phyloP scores from a whole-genome alignment of 1,284 basidiomycete genomes.

The Trichosporon sp. region DNA sequence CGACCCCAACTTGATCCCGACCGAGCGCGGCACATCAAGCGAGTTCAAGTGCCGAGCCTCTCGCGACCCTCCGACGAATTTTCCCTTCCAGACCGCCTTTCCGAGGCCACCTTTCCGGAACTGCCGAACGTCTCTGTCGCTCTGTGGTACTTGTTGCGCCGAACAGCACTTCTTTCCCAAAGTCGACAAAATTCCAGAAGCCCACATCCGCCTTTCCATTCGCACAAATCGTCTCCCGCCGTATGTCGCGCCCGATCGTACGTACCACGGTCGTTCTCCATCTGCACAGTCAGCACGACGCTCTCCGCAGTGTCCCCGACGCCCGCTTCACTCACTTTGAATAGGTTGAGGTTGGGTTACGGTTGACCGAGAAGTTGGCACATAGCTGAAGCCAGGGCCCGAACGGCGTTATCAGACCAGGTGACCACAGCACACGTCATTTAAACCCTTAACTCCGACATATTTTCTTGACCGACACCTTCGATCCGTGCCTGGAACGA shows the following conservation, averaged over 20 bases:
- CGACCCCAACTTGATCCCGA: no score
- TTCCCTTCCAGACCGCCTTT: no score
- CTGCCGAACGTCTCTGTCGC: no score
- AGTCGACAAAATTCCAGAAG: neutral
- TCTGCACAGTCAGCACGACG: conserved; percentile 4
- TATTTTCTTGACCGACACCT: neutral
- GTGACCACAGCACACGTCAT: neutral
- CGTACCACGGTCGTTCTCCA: conserved; percentile 18
- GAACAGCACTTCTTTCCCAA: neutral
- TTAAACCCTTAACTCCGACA: neutral
- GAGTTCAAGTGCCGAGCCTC: no score
- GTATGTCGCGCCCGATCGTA: neutral
- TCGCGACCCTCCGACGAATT: no score
- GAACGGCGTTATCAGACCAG: neutral
- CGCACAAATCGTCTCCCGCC: neutral
- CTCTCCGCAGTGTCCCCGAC: neutral
- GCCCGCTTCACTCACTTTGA: neutral
- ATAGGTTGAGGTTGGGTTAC: conserved; percentile 4
- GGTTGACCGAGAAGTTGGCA: conserved; percentile 6
- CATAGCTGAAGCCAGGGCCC: neutral
- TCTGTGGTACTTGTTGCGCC: neutral
- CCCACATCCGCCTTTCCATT: neutral
- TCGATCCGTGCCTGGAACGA: neutral
- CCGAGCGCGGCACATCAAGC: no score
- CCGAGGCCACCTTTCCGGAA: no score